Evolutionary conservation across 805 yeast genomes (phyloP), one percentile per base, ranked within the genome.

Genomic region (Saturnispora serradocipensis): DNA sequence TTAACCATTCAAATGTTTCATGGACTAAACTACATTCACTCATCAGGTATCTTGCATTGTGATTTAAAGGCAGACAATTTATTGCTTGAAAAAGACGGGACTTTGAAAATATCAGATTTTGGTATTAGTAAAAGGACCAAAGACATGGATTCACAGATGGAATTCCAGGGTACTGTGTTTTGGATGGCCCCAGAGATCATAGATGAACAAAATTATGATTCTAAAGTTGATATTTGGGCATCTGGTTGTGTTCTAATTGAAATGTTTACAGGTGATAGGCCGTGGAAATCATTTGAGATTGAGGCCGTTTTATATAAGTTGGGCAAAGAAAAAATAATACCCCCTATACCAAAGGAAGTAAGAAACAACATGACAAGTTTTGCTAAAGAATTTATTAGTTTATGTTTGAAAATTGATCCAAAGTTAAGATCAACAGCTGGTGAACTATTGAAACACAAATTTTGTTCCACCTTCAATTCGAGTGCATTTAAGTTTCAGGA

Each of bases 181-280:
- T 93, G 99, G 99, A 93, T 93, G 99, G 99, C 99, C 1, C 99
- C 99, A 0, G 99, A 93, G 64, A 96, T 95, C 57, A 89, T 93
- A 48, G 91, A 89, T 64, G 88, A 88, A 53, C 81, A 81, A 20
- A 82, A 80, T 3, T 93, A 93, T 65, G 88, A 95, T 71, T 99
- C 99, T 20, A 93, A 93, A 68, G 89, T 93, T 24, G 99, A 93
- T 67, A 90, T 93, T 39, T 93, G 99, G 99, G 90, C 98, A 0
- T 67, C 91, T 24, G 99, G 99, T 1, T 93, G 99, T 72, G 97
- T 93, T 44, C 95, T 93, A 25, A 66, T 93, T 49, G 99, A 93
- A 67, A 93, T 93, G 98, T 89, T 86, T 74, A 97, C 97, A 0
- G 99, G 98, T 1, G 80, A 89, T 58, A 73, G 99, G 52, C 99